Evolutionary conservation across 2,329 filamentous ascomycete genomes (phyloP), one percentile per base, ranked within the genome.

Genomic region (Karstenula rhodostoma): DNA sequence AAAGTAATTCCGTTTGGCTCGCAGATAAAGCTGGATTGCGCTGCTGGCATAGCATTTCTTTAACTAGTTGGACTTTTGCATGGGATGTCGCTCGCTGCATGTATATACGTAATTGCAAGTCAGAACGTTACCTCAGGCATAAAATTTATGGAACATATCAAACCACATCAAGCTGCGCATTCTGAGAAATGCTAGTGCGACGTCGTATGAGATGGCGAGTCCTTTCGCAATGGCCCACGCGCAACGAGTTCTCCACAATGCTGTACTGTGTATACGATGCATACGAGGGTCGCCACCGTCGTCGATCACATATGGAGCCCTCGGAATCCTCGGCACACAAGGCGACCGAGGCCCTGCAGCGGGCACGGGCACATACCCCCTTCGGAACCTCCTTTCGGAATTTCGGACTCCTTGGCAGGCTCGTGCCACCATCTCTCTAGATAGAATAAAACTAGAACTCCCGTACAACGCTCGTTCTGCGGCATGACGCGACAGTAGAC

Each of bases 41-140:
- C 53, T 47, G 55, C 52, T 59, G 55, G 58, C 55, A 52, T 62
- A 61, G 63, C 35, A 56, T 59, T 58, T 60, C 48, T 56, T 59
- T 58, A 52, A 10, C 19, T 7, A 19, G 47, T 49, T 44, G 47
- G 47, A 47, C 52, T 46, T n/a, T 29, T 19, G 23, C 22, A 25
- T 23, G 13, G 53, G 42, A 47, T 32, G 49, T 61, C 59, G 49
- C 49, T 55, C 27, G 35, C 44, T 47, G 40, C 40, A 15, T 61
- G 51, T 61, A 58, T 27, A 51, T 55, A 60, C 42, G 8, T 57
- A 44, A 48, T 49, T 27, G 40, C 27, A 43, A 17, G 17, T 43
- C 19, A 9, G 33, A 27, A 33, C 49, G 35, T 42, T 42, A 27
- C 49, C 49, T 27, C 49, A 27, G 10, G 10, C 12, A 23, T 44